A percentile compares a stretch with the other conserved stretches of the same genome.
These are phyloP conservation scores for Lactarius quietus DNA, from an alignment of 768 basidiomycete species.

Conservation along the genomic window DNA sequence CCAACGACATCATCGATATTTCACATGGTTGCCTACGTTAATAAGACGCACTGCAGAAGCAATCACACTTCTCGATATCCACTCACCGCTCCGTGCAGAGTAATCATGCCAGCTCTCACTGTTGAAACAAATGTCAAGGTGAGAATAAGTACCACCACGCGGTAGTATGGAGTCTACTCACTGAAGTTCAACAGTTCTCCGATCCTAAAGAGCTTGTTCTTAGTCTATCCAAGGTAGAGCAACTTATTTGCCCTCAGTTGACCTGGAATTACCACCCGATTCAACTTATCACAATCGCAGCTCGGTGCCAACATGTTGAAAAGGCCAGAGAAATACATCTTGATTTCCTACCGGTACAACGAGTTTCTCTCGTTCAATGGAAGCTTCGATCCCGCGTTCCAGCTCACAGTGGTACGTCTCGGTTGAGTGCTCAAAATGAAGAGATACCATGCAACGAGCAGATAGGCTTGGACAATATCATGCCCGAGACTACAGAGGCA, in stretches of 20 bases:
- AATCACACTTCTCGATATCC: neutral
- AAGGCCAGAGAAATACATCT: conserved; percentile 55
- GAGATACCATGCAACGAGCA: conserved; percentile 28
- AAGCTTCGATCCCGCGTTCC: conserved; percentile 62
- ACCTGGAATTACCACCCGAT: neutral
- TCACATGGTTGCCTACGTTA: neutral
- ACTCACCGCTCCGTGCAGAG: neutral
- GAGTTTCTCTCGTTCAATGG: conserved; percentile 59
- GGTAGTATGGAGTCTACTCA: neutral
- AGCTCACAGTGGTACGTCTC: conserved; percentile 51
- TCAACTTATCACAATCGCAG: conserved; percentile 33
- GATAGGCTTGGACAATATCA: conserved; percentile 57
- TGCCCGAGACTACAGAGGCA: conserved; percentile 42
- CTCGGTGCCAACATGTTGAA: conserved; percentile 48
- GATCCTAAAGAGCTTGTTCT: conserved; percentile 13
- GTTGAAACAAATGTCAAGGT: conserved; percentile 25
- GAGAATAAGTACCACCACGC: neutral
- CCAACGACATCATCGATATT: neutral
- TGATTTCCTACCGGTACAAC: conserved; percentile 52
- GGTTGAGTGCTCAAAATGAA: neutral
- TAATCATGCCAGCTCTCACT: conserved; percentile 20
- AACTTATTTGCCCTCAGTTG: neutral
- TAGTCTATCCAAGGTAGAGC: conserved; percentile 22
- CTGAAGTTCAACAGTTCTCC: conserved; percentile 2
- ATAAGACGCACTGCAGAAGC: neutral